Conservation (phyloP, 495 filamentous ascomycete species). For the Achaetomiella virescens region DNA sequence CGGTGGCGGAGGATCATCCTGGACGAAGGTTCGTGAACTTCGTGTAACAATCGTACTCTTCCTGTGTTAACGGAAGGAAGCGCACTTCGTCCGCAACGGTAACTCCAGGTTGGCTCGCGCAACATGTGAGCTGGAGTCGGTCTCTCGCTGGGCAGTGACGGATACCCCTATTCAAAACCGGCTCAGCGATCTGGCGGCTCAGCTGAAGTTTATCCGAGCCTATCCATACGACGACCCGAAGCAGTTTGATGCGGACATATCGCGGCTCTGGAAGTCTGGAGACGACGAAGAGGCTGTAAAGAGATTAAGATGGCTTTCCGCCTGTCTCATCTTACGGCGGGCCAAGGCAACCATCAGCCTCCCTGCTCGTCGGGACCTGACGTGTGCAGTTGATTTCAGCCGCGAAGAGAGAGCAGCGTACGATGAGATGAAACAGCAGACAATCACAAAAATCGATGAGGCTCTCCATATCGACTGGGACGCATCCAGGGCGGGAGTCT, state of each 20-base stretch:
- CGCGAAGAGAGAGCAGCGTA: conserved; percentile 28
- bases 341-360: conserved; percentile 31
- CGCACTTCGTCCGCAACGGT: conserved; percentile 32
- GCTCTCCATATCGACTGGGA: neutral
- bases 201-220: conserved; percentile 36
- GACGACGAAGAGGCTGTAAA: conserved; percentile 29
- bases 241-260: conserved; percentile 32
- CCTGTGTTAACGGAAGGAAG: neutral
- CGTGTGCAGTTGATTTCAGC: conserved; percentile 25
- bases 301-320: conserved; percentile 33
- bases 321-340: conserved; percentile 32
- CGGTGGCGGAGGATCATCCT: conserved; percentile 39
- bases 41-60: neutral
- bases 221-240: conserved; percentile 35
- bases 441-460: conserved; percentile 23
- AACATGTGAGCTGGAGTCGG: conserved; percentile 28
- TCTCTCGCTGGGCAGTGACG: conserved; percentile 39
- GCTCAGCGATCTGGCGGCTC: conserved; percentile 31
- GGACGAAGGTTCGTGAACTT: conserved; percentile 38
- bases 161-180: conserved; percentile 43
- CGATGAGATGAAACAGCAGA: conserved; percentile 16
- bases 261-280: conserved; percentile 28
- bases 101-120: conserved; percentile 31
- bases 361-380: conserved; percentile 23
- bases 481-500: conserved; percentile 1